Evolutionary conservation across 768 basidiomycete species (phyloP).

Genomic region (Leucocoprinus birnbaumii): DNA sequence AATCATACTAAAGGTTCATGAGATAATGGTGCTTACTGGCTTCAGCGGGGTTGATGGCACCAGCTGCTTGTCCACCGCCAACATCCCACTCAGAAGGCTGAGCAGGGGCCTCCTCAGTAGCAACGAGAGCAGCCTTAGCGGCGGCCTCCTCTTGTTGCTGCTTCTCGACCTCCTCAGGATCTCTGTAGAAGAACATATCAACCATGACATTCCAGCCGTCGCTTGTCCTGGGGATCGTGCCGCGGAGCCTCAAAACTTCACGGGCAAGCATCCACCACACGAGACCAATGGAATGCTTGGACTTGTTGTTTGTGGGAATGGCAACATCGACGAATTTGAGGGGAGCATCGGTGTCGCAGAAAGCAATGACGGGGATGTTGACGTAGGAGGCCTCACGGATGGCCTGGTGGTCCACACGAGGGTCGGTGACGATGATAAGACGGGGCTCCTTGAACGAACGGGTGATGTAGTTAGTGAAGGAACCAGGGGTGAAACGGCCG

Average conservation of each 20-base stretch:
- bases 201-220: slow-evolving; percentile 99
- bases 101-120: slow-evolving; percentile 44
- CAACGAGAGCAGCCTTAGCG: slow-evolving; percentile 68
- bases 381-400: slow-evolving; percentile 99
- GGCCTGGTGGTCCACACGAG: slow-evolving; percentile 99
- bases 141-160: slow-evolving; percentile 93
- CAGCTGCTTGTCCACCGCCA: slow-evolving; percentile 61
- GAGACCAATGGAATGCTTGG: slow-evolving; percentile 94
- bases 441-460: slow-evolving; percentile 99
- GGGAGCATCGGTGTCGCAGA: slow-evolving; percentile 98
- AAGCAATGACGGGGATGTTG: slow-evolving; percentile 99
- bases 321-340: slow-evolving; percentile 97
- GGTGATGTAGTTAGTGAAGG: slow-evolving; percentile 99
- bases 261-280: slow-evolving; percentile 97
- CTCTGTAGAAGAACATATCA: slow-evolving; percentile 99
- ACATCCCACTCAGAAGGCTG: slow-evolving; percentile 70
- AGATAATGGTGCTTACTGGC: slow-evolving; percentile 45
- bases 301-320: slow-evolving; percentile 99
- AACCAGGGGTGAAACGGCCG: slow-evolving; percentile 98
- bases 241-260: slow-evolving; percentile 94
- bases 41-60: slow-evolving; percentile 72
- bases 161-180: slow-evolving; percentile 98
- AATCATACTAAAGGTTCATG: slow-evolving; percentile 4
- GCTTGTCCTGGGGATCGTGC: slow-evolving; percentile 85
- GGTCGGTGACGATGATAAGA: slow-evolving; percentile 97